Evolutionary conservation across 768 basidiomycete species (phyloP).

Genomic region (Chalciporus sphaerocephalus): DNA sequence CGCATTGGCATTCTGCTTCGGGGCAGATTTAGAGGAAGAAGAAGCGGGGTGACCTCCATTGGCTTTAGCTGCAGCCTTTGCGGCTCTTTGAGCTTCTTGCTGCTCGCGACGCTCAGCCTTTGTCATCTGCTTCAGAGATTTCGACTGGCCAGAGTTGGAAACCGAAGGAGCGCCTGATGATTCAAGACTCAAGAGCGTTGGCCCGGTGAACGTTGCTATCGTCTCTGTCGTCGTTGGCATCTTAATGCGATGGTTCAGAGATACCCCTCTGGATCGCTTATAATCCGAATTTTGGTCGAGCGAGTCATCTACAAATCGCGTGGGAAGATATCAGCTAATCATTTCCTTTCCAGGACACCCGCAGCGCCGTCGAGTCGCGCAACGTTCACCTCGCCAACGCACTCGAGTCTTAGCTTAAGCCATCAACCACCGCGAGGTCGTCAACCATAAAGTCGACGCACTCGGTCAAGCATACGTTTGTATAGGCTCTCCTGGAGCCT

Average conservation of each 20-base stretch:
- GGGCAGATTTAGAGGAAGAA: slow-evolving; percentile 22
- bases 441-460: slow-evolving; percentile 1
- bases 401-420: not conserved
- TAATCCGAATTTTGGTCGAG: not conserved
- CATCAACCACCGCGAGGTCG: slow-evolving; percentile 1
- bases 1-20: slow-evolving; percentile 20
- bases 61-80: slow-evolving; percentile 55
- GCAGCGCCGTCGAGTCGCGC: not conserved
- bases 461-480: not conserved
- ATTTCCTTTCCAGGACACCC: slow-evolving; percentile 7
- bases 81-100: slow-evolving; percentile 76
- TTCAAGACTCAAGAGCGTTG: slow-evolving; percentile 15
- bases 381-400: slow-evolving; percentile 1
- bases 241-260: not conserved
- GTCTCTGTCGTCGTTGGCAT: slow-evolving; percentile 28
- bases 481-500: not conserved
- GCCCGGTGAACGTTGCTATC: slow-evolving; percentile 4
- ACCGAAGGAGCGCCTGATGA: slow-evolving; percentile 4
- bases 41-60: slow-evolving; percentile 16
- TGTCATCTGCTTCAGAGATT: slow-evolving; percentile 68
- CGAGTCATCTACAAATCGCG: slow-evolving; percentile 20
- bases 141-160: slow-evolving; percentile 16
- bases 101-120: slow-evolving; percentile 78
- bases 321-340: slow-evolving; percentile 21
- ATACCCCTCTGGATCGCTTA: not conserved